Percentiles rank a stretch among this genome's conserved stretches.
Conservation (phyloP, 2,329 filamentous ascomycete species). For the Microcera coccophila region DNA sequence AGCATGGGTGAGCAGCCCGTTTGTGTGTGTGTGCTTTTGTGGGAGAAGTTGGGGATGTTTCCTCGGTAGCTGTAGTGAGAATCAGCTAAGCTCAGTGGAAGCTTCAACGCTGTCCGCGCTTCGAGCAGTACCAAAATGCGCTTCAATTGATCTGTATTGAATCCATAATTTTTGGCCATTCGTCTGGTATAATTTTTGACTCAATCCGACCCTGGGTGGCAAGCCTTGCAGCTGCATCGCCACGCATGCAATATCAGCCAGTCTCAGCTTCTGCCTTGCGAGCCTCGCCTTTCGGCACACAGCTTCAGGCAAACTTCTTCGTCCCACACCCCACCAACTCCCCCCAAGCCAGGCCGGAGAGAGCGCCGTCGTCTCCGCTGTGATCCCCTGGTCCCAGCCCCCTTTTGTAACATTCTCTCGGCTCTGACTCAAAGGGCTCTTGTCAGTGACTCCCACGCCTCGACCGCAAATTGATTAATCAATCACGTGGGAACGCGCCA, state of each 20-base stretch:
- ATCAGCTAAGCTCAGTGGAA: constrained; percentile 20
- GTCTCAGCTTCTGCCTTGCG: constrained; percentile 30
- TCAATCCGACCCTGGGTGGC: constrained; percentile 12
- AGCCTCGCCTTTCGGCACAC: constrained; percentile 10
- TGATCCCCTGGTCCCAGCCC: background rate
- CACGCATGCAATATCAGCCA: constrained; percentile 24
- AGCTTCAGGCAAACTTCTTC: constrained; percentile 8
- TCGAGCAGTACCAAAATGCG: background rate
- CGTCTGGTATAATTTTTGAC: constrained; percentile 14
- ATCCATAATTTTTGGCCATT: constrained; percentile 6
- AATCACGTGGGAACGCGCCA: constrained; percentile 19
- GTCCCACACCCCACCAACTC: constrained; percentile 2
- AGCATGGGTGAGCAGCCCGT: constrained; percentile 12
- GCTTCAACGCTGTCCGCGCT: constrained; percentile 3
- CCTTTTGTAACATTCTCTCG: background rate
- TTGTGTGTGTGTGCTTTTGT: constrained; percentile 16
- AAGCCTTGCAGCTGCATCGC: constrained; percentile 23
- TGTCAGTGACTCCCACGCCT: too few species aligned
- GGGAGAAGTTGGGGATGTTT: constrained; percentile 14
- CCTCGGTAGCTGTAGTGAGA: constrained; percentile 18
- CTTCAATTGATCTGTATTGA: constrained; percentile 24
- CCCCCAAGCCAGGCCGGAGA: background rate
- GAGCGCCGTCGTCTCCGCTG: constrained; percentile 1
- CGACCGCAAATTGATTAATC: too few species aligned
- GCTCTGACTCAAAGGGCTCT: constrained; percentile 9